Conservation (phyloP, 2,329 filamentous ascomycete genomes). For the Fusarium buxicola region DNA sequence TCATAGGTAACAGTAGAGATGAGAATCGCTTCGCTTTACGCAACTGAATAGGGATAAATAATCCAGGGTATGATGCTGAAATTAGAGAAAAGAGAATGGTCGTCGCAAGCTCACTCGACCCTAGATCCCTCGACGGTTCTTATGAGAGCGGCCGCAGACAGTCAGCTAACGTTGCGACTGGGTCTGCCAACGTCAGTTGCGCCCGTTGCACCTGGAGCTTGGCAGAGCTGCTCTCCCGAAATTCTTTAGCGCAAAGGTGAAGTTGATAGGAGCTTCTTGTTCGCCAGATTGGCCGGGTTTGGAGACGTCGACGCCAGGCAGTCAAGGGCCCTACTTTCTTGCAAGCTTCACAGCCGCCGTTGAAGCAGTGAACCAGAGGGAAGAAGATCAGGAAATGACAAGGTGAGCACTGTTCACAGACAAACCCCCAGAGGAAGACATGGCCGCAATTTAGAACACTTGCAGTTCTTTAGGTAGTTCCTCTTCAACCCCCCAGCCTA, state of each 20-base stretch:
- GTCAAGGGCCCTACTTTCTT: neutral
- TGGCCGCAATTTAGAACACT: neutral
- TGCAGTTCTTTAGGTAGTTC: neutral
- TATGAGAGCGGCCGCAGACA: conserved; percentile 12
- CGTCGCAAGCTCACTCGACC: neutral
- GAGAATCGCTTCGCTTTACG: neutral
- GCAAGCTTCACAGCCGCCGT: no score
- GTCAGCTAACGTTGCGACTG: conserved; percentile 21
- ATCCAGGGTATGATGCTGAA: neutral
- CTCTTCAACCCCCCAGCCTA: no score
- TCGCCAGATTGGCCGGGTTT: neutral
- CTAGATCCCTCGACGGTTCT: conserved; percentile 12
- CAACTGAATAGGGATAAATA: neutral
- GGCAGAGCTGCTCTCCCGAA: conserved; percentile 25
- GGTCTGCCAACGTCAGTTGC: conserved; percentile 14
- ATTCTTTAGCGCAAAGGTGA: conserved; percentile 27
- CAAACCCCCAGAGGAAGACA: conserved; percentile 6
- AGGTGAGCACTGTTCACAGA: neutral
- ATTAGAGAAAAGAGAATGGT: neutral
- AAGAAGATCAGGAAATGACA: neutral
- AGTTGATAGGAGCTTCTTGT: conserved; percentile 14
- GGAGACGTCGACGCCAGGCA: neutral
- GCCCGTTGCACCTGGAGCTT: conserved; percentile 28
- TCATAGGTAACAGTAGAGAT: neutral
- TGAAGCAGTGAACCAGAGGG: no score